Conservation (phyloP, 768 basidiomycete species). For the Podaxis mareebaensis region DNA sequence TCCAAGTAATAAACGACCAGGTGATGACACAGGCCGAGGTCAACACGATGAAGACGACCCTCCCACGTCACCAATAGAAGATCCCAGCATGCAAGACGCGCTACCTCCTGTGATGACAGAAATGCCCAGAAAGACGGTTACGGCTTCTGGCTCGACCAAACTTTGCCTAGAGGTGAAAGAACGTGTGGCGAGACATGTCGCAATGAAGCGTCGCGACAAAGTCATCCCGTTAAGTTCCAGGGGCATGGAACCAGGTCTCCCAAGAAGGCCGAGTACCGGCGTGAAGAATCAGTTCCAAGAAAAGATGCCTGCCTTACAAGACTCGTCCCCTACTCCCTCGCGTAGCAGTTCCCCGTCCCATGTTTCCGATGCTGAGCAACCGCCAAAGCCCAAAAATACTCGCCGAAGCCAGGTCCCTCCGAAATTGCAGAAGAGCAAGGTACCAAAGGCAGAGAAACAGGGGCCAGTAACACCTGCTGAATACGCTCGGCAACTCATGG, state of each 20-base stretch:
- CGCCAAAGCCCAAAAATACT: not conserved
- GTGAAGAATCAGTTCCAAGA: constrained; percentile 24
- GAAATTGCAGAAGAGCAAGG: constrained; percentile 23
- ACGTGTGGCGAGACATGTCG: constrained; percentile 34
- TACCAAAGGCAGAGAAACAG: constrained; percentile 38
- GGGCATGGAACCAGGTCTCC: constrained; percentile 8
- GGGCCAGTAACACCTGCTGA: constrained; percentile 48
- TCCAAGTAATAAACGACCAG: not conserved
- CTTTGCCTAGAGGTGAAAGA: constrained; percentile 34
- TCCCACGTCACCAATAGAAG: constrained; percentile 37
- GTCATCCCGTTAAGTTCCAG: constrained; percentile 27
- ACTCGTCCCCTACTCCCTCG: constrained; percentile 3
- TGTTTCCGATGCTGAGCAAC: constrained; percentile 21
- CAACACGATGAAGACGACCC: constrained; percentile 16
- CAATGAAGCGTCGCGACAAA: constrained; percentile 30
- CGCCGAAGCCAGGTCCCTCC: not conserved
- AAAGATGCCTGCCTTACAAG: constrained; percentile 20
- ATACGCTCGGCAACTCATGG: constrained; percentile 50
- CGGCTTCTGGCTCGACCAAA: constrained; percentile 28
- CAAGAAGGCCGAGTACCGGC: constrained; percentile 19
- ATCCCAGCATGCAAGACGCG: constrained; percentile 21
- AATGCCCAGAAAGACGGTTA: constrained; percentile 15
- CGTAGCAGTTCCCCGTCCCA: constrained; percentile 1
- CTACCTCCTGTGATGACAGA: constrained; percentile 3
- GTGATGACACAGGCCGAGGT: constrained; percentile 3